A percentile compares a stretch with the other conserved stretches of the same genome.
phyloP scores from a whole-genome alignment of 164 flowering plant species.

The Aristolochia fimbriata region DNA sequence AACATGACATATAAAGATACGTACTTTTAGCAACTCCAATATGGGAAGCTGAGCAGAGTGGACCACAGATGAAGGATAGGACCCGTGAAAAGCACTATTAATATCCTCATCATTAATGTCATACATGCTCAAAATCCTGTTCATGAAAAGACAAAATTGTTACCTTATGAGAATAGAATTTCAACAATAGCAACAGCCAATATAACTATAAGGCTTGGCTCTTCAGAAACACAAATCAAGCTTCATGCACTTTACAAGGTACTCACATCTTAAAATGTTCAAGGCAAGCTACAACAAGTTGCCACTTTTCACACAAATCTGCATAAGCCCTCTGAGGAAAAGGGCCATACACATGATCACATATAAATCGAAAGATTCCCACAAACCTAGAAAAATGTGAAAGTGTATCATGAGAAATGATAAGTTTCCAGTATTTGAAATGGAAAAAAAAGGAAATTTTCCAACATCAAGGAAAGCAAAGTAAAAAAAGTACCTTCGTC shows the following conservation, averaged over 20 bases:
- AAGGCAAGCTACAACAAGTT: constrained; percentile 85
- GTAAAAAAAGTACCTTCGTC: constrained; percentile 58
- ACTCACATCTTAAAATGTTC: constrained; percentile 88
- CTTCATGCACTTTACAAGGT: too few species aligned
- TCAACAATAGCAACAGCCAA: not conserved
- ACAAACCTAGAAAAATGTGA: constrained; percentile 46
- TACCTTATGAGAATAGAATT: not conserved
- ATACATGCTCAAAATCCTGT: constrained; percentile 82
- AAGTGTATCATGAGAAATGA: not conserved
- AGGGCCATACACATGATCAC: constrained; percentile 93
- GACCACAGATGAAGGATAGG: constrained; percentile 28
- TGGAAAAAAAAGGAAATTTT: not conserved
- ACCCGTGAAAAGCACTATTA: constrained; percentile 40
- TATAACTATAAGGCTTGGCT: not conserved
- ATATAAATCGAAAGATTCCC: constrained; percentile 86
- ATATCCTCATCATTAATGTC: constrained; percentile 72
- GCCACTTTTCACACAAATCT: constrained; percentile 95
- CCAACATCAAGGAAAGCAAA: not conserved
- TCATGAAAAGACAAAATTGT: constrained; percentile 2
- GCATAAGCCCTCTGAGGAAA: constrained; percentile 97
- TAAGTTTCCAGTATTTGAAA: constrained; percentile 2
- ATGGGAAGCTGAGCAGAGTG: constrained; percentile 75
- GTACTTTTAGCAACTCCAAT: constrained; percentile 78
- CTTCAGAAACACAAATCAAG: not conserved
- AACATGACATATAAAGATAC: constrained; percentile 3